Base-by-base conservation (phyloP, 2,329 filamentous ascomycete species). In the Xylariaceae sp. region DNA sequence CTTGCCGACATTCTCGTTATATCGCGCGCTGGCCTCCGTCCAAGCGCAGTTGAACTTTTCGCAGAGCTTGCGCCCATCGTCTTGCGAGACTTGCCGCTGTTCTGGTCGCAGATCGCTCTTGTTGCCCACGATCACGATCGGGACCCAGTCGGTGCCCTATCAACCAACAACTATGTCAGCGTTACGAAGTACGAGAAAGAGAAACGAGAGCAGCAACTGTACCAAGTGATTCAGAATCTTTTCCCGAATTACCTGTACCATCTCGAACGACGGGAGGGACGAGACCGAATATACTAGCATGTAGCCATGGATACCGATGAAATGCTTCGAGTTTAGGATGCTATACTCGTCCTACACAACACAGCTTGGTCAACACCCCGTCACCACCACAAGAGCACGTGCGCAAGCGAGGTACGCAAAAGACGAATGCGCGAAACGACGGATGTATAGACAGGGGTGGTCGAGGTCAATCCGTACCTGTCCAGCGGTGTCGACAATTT, bases 281-380 rank as follows among this genome's bases (percentile, higher is more conserved):
- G 88, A 87, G 40, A 98, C 91, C n/a, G 91, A 95, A 71, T 98
- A 98, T 39, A 96, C 92, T 49, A 98, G 85, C 80, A 98, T 90
- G 69, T 97, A 98, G 46, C 93, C 93, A 73, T 98, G 93, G 56
- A 97, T 97, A 53, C 93, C 93, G 66, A 98, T 97, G 62, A 97
- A 97, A 67, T 97, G 92, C 73, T 97, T 97, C 52, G 88, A 95
- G 70, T 96, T 97, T 51, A 98, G 77, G 55, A 97, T 96, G 64
- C 88, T 95, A 75, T 98, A 98, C 70, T 98, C 93, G 74, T 98
- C 93, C 85, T 93, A 63, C 48, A 45, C 36, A 17, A n/a, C n/a
- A n/a, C n/a, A n/a, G n/a, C n/a, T n/a, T n/a, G n/a, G n/a, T n/a
- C n/a, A n/a, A n/a, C n/a, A n/a, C n/a, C n/a, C n/a, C n/a, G n/a